Conservation (phyloP, 768 basidiomycete genomes). For the Mycena leptocephala region DNA sequence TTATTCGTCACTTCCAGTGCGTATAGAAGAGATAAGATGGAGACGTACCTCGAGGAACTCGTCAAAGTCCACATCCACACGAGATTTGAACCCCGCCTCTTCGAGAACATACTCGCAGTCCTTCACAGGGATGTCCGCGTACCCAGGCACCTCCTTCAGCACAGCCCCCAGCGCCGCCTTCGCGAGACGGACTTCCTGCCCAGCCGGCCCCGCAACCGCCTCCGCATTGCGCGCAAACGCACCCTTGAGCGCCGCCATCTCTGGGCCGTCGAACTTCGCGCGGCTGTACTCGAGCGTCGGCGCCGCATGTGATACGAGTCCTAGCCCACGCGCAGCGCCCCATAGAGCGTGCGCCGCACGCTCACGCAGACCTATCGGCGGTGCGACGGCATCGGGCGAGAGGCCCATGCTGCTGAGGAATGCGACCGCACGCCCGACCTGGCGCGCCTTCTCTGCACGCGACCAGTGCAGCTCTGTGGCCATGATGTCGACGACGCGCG, state of each 20-base stretch:
- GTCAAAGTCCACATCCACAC: conserved; percentile 79
- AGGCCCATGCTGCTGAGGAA: conserved; percentile 94
- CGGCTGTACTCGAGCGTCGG: conserved; percentile 48
- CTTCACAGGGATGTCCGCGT: conserved; percentile 72
- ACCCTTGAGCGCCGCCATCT: conserved; percentile 56
- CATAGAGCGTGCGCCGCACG: conserved; percentile 43
- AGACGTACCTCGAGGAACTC: conserved; percentile 88
- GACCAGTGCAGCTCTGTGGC: conserved; percentile 88
- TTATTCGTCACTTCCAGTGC: not conserved
- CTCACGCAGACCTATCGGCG: conserved; percentile 41
- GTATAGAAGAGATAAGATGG: conserved; percentile 12
- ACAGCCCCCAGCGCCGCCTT: conserved; percentile 59
- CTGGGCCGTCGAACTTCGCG: conserved; percentile 62
- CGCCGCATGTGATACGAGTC: conserved; percentile 48
- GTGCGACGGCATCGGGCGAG: conserved; percentile 59
- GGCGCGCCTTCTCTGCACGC: conserved; percentile 66
- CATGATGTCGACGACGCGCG: conserved; percentile 94
- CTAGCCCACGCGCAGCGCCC: conserved; percentile 59
- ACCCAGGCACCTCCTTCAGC: conserved; percentile 67
- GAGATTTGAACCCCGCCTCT: conserved; percentile 78
- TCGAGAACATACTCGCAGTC: conserved; percentile 85
- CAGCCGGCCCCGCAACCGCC: conserved; percentile 37
- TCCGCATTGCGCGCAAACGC: conserved; percentile 56
- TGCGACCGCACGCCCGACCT: conserved; percentile 71
- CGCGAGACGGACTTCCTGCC: conserved; percentile 55